phyloP scores from a whole-genome alignment of 2,329 filamentous ascomycete genomes.

The Ophiostoma sp. region DNA sequence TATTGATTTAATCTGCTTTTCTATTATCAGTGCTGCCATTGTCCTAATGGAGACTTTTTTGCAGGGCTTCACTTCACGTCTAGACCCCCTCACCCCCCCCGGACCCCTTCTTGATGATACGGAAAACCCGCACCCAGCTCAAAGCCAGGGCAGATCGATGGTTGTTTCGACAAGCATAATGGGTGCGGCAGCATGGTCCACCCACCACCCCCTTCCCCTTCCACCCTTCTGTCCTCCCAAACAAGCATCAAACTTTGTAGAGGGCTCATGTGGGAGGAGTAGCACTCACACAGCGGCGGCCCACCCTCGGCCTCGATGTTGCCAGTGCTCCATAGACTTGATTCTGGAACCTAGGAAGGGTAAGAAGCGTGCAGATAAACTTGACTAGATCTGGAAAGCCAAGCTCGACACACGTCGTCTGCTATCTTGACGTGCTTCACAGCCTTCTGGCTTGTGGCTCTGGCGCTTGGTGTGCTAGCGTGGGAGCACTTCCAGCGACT shows the following conservation, averaged over 20 bases:
- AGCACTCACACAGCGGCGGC: neutral
- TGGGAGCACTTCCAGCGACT: neutral
- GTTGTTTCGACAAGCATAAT: conserved; percentile 40
- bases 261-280: conserved; percentile 1
- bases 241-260: conserved; percentile 33
- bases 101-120: conserved; percentile 20
- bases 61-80: no score
- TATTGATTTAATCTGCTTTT: no score
- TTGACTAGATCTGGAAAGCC: conserved; percentile 4
- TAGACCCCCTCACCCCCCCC: neutral
- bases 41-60: no score
- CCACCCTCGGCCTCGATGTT: neutral
- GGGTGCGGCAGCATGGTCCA: conserved; percentile 32
- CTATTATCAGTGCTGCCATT: no score
- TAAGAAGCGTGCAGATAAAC: neutral
- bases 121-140: conserved; percentile 10
- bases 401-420: neutral
- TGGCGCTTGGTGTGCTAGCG: conserved; percentile 10
- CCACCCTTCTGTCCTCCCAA: conserved; percentile 30
- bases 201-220: conserved; percentile 22
- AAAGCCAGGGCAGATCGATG: conserved; percentile 21
- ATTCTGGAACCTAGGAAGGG: conserved; percentile 4
- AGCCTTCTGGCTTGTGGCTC: neutral
- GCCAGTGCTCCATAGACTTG: neutral
- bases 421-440: neutral